Percentiles rank a stretch among this genome's conserved stretches.
phyloP scores from a whole-genome alignment of 179 eudicot genomes.

The Beta lomatogona region DNA sequence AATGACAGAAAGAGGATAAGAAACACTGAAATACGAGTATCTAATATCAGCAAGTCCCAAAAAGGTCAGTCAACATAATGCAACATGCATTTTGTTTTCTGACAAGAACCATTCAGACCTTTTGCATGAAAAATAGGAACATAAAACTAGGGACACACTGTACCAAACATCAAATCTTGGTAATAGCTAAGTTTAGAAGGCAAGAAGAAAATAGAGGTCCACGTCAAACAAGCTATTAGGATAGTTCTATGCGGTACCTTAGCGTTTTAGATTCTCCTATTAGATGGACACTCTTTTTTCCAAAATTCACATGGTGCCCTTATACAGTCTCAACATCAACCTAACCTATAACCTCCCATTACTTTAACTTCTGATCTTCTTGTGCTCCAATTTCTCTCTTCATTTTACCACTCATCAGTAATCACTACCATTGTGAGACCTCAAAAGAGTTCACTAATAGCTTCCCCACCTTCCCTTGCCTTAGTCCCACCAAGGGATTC shows the following conservation, averaged over 20 bases:
- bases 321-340: neutral
- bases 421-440: neutral
- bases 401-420: neutral
- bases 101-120: neutral
- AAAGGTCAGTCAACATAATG: neutral
- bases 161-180: neutral
- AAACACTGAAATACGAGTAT: neutral
- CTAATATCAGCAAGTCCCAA: neutral
- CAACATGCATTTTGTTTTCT: neutral
- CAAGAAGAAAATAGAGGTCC: neutral
- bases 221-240: neutral
- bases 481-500: neutral
- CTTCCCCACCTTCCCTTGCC: neutral
- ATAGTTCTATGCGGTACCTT: too few relatives aligned
- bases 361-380: neutral
- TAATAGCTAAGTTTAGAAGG: neutral
- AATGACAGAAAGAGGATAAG: conserved; percentile 5
- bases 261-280: neutral
- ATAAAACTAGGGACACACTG: neutral
- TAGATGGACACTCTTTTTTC: neutral
- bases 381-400: neutral
- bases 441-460: neutral
- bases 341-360: neutral
- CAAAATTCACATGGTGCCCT: neutral
- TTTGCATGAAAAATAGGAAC: neutral